Conservation (phyloP, 2,329 filamentous ascomycete genomes). For the Aspergillus pseudoglaucus region DNA sequence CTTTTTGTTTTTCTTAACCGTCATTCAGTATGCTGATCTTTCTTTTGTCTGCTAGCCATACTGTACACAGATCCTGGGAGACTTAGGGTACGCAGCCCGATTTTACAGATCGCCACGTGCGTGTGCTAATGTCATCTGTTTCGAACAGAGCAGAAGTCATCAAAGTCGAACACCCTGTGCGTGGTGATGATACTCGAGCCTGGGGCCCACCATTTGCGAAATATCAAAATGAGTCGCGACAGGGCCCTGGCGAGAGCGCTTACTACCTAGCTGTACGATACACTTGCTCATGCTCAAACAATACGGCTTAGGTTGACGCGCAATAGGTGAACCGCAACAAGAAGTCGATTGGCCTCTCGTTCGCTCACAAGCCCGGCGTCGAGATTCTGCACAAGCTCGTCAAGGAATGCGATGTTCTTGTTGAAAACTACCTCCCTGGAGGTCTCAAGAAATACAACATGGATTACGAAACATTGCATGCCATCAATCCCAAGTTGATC, state of each 20-base stretch:
- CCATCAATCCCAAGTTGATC: slow-evolving; percentile 78
- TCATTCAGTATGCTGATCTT: slow-evolving; percentile 8
- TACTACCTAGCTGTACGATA: slow-evolving; percentile 76
- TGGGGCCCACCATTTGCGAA: slow-evolving; percentile 94
- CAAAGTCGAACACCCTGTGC: slow-evolving; percentile 88
- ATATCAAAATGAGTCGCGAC: slow-evolving; percentile 56
- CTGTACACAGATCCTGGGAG: slow-evolving; percentile 92
- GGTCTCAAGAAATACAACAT: slow-evolving; percentile 83
- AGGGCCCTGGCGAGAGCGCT: slow-evolving; percentile 77
- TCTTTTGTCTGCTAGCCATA: slow-evolving; percentile 61
- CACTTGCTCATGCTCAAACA: background rate
- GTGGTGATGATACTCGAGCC: slow-evolving; percentile 88
- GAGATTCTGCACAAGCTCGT: slow-evolving; percentile 80
- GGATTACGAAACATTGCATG: slow-evolving; percentile 73
- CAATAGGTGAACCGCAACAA: slow-evolving; percentile 89
- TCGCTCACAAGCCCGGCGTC: slow-evolving; percentile 76
- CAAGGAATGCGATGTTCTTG: slow-evolving; percentile 80
- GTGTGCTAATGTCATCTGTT: background rate
- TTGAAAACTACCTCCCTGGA: slow-evolving; percentile 94
- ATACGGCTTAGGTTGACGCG: slow-evolving; percentile 3
- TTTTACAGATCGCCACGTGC: background rate
- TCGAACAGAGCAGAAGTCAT: slow-evolving; percentile 77
- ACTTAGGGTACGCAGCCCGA: slow-evolving; percentile 67
- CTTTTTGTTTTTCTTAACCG: background rate
- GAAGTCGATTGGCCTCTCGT: slow-evolving; percentile 85